Conservation (phyloP, 2,329 filamentous ascomycete species). For the Cercospora zeae-maydis region DNA sequence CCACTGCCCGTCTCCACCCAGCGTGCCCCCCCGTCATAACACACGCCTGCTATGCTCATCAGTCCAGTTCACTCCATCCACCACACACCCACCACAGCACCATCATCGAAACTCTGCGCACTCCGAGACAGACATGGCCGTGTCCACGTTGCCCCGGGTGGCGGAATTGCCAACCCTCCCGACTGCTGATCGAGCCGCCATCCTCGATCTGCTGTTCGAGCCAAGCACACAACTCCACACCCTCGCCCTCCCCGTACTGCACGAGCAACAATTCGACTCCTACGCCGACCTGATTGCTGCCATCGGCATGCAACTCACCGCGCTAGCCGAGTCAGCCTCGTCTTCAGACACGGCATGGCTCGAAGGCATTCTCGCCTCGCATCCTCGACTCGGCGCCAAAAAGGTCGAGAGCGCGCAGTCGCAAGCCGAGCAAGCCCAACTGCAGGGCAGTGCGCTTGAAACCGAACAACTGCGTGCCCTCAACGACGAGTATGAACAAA, state of each 20-base stretch:
- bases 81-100: neutral
- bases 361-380: slow-evolving; percentile 70
- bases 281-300: slow-evolving; percentile 68
- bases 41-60: neutral
- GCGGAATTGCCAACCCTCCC: slow-evolving; percentile 55
- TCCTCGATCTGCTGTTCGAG: slow-evolving; percentile 81
- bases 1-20: neutral
- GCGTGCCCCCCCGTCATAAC: neutral
- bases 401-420: slow-evolving; percentile 80
- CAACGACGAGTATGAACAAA: slow-evolving; percentile 75
- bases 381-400: slow-evolving; percentile 78
- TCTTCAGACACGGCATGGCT: slow-evolving; percentile 56
- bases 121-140: neutral
- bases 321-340: slow-evolving; percentile 53
- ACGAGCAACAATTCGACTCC: slow-evolving; percentile 56
- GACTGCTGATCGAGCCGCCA: slow-evolving; percentile 51
- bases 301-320: slow-evolving; percentile 60
- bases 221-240: slow-evolving; percentile 71
- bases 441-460: slow-evolving; percentile 57
- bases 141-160: slow-evolving; percentile 54
- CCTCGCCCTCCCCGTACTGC: slow-evolving; percentile 66
- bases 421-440: slow-evolving; percentile 73
- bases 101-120: neutral
- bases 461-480: slow-evolving; percentile 56
- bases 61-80: neutral